phyloP scores from a whole-genome alignment of 2,329 filamentous ascomycete species.

The Fusarium sulawesiense region DNA sequence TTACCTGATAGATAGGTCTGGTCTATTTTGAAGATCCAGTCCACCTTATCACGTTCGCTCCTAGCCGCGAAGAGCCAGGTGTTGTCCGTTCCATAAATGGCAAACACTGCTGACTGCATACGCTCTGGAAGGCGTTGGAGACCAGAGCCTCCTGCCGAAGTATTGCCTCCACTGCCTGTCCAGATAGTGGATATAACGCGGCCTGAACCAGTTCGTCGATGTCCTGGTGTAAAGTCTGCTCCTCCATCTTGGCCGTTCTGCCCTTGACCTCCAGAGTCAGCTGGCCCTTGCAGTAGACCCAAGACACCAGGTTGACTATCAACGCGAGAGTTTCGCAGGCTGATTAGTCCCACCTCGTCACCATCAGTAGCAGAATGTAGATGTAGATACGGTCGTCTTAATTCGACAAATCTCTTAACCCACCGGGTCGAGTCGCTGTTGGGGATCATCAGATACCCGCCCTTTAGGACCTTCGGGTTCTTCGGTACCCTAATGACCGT shows the following conservation, averaged over 20 bases:
- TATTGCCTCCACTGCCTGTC: conserved; percentile 58
- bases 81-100: conserved; percentile 92
- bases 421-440: conserved; percentile 85
- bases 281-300: conserved; percentile 72
- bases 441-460: conserved; percentile 87
- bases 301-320: conserved; percentile 92
- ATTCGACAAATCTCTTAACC: conserved; percentile 92
- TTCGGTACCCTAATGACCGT: conserved; percentile 83
- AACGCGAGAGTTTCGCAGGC: conserved; percentile 87
- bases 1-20: conserved; percentile 72
- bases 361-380: conserved; percentile 87
- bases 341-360: conserved; percentile 90
- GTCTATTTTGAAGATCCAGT: conserved; percentile 97
- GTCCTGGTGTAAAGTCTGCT: conserved; percentile 57
- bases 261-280: conserved; percentile 51
- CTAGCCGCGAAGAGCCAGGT: conserved; percentile 94
- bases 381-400: conserved; percentile 91
- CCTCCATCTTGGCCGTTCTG: conserved; percentile 49
- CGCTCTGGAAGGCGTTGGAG: conserved; percentile 67
- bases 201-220: conserved; percentile 63
- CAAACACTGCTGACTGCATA: conserved; percentile 82
- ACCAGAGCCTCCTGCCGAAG: conserved; percentile 49
- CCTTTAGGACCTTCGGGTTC: conserved; percentile 83
- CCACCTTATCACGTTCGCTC: conserved; percentile 90
- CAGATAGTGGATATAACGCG: conserved; percentile 67